Evolutionary conservation across 352 stramenopile species (phyloP).

Genomic region (Phytopythium aichiense): DNA sequence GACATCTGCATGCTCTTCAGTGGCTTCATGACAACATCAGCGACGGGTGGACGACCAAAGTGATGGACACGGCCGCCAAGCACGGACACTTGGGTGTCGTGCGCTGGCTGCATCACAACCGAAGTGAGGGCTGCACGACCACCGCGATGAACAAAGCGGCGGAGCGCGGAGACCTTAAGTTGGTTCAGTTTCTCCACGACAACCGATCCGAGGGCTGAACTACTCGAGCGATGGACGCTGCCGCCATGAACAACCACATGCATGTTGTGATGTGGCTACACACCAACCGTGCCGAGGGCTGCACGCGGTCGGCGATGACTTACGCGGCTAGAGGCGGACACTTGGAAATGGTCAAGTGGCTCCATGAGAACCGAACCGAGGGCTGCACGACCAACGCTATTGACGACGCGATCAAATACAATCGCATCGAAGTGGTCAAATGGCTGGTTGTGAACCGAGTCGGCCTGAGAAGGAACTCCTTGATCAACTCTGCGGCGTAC

Average conservation of each 20-base stretch:
- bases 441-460: not conserved
- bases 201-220: not conserved
- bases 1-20: not conserved
- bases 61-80: not conserved
- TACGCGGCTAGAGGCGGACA: not conserved
- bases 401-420: too few relatives aligned
- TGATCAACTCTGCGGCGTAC: not conserved
- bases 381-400: too few relatives aligned
- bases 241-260: not conserved
- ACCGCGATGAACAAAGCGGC: not conserved
- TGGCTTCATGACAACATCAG: not conserved
- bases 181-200: not conserved
- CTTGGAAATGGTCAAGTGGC: conserved; percentile 5
- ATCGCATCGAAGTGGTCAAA: too few relatives aligned
- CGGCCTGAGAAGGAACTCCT: not conserved
- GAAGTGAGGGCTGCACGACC: not conserved
- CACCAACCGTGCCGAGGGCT: not conserved
- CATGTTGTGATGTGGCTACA: not conserved
- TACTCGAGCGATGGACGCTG: not conserved
- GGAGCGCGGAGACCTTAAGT: not conserved
- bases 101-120: not conserved
- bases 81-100: not conserved
- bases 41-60: not conserved
- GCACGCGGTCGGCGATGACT: not conserved
- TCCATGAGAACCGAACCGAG: not conserved